Percentiles rank a stretch among this genome's conserved stretches.
Conservation (phyloP, 75 land plant genomes). For the Ceratopteris richardii region DNA sequence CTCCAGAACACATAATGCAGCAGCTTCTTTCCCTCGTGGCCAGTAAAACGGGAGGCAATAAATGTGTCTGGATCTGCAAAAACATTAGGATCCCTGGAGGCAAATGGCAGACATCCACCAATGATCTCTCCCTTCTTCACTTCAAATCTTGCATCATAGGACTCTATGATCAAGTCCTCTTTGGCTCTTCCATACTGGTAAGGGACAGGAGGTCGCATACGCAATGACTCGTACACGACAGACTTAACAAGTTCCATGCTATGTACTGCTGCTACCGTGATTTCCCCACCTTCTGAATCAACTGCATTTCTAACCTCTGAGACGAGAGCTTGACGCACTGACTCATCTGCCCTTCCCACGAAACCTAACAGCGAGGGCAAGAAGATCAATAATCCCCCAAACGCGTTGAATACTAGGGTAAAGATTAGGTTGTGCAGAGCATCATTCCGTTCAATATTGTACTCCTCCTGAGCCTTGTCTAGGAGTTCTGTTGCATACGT, state of each 20-base stretch:
- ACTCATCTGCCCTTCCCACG: constrained; percentile 21
- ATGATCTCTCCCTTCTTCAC: constrained; percentile 47
- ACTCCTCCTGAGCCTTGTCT: too few species aligned
- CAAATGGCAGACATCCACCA: constrained; percentile 43
- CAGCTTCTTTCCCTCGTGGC: constrained; percentile 45
- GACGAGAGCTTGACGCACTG: constrained; percentile 31
- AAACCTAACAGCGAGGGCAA: constrained; percentile 36
- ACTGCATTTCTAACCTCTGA: constrained; percentile 40
- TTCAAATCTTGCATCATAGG: too few species aligned
- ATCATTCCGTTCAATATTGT: too few species aligned
- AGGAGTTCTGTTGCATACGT: too few species aligned
- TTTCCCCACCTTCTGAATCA: constrained; percentile 3
- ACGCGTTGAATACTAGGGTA: constrained; percentile 69
- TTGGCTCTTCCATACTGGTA: constrained; percentile 40
- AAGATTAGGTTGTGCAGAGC: constrained; percentile 67
- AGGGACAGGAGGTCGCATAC: constrained; percentile 31
- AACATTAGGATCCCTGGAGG: constrained; percentile 28
- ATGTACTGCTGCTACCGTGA: constrained; percentile 16
- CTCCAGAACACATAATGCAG: constrained; percentile 59
- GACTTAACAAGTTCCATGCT: constrained; percentile 31
- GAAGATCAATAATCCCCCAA: constrained; percentile 60
- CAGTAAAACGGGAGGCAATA: constrained; percentile 40
- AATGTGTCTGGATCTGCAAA: constrained; percentile 20
- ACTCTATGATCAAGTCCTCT: too few species aligned
- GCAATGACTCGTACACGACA: constrained; percentile 36